phyloP scores from a whole-genome alignment of 2,329 filamentous ascomycete species.

The Aspergillus fumigatiaffinis region DNA sequence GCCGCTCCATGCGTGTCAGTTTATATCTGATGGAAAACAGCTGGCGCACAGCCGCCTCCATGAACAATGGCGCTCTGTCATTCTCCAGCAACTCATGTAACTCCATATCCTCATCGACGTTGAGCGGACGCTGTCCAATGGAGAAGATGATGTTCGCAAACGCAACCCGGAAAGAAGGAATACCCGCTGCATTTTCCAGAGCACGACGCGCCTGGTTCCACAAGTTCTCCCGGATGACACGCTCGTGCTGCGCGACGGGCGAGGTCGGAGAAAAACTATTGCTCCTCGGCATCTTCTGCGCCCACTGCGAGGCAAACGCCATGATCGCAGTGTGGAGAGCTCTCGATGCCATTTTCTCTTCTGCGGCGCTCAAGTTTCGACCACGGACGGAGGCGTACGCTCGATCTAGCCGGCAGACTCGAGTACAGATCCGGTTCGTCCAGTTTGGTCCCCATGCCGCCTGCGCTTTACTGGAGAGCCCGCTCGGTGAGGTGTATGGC shows the following conservation, averaged over 20 bases:
- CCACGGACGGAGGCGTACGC: conserved; percentile 35
- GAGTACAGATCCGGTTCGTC: conserved; percentile 42
- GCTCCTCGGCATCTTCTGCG: conserved; percentile 17
- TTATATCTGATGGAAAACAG: conserved; percentile 31
- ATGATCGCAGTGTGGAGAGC: conserved; percentile 43
- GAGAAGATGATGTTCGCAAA: conserved; percentile 46
- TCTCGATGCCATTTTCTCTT: conserved; percentile 37
- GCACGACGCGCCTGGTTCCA: conserved; percentile 43
- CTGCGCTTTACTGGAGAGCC: conserved; percentile 11
- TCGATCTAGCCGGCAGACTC: conserved; percentile 41
- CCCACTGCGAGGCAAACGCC: conserved; percentile 44
- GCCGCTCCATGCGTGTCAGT: conserved; percentile 14
- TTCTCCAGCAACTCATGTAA: conserved; percentile 20
- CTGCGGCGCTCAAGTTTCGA: conserved; percentile 31
- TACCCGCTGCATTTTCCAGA: conserved; percentile 34
- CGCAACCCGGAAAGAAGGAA: conserved; percentile 45
- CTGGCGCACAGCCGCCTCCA: conserved; percentile 39
- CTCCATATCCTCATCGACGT: conserved; percentile 14
- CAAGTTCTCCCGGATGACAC: conserved; percentile 35
- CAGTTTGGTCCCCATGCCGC: conserved; percentile 37
- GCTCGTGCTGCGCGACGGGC: conserved; percentile 28
- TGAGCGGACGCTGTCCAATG: conserved; percentile 40
- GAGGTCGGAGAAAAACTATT: conserved; percentile 3
- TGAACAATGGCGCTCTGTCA: conserved; percentile 31
- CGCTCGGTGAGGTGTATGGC: conserved; percentile 10